phyloP scores from a whole-genome alignment of 352 stramenopile species.

The Globisporangium megalacanthum region DNA sequence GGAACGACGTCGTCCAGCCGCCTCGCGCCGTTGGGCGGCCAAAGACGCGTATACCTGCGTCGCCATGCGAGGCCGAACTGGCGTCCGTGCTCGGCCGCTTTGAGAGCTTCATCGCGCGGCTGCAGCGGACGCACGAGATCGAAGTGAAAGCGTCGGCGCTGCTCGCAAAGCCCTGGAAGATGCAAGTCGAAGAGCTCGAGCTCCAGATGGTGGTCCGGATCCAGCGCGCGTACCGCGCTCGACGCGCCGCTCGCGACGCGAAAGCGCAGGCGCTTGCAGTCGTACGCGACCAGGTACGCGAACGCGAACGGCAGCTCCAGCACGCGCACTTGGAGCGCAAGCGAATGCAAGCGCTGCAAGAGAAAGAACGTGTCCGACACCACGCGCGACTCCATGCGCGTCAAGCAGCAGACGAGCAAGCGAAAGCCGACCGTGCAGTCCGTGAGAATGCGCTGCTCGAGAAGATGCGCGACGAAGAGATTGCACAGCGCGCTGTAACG shows the following conservation, averaged over 20 bases:
- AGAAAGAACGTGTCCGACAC: constrained; percentile 56
- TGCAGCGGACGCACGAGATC: constrained; percentile 52
- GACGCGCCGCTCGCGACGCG: constrained; percentile 26
- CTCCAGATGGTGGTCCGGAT: constrained; percentile 67
- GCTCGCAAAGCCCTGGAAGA: constrained; percentile 53
- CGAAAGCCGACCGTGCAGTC: constrained; percentile 24
- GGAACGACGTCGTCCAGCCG: constrained; percentile 39
- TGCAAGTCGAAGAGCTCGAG: constrained; percentile 65
- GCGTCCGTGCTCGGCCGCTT: constrained; percentile 60
- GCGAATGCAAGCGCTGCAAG: constrained; percentile 40
- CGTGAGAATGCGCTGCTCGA: constrained; percentile 44
- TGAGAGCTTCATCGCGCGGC: constrained; percentile 37
- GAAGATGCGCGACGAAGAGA: constrained; percentile 46
- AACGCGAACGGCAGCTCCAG: constrained; percentile 42
- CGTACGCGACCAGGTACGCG: constrained; percentile 40
- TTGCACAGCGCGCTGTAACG: constrained; percentile 25
- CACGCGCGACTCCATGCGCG: constrained; percentile 49
- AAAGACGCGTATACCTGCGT: background rate
- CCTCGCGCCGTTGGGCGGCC: background rate
- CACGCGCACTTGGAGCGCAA: constrained; percentile 53
- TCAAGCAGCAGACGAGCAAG: constrained; percentile 37
- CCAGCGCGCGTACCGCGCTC: constrained; percentile 59
- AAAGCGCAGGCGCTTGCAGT: constrained; percentile 45
- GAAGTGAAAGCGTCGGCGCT: constrained; percentile 48
- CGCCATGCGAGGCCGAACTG: constrained; percentile 23